These are phyloP conservation scores for Amaranthus palmeri DNA, from an alignment of 148 eudicot species.

Conservation along the genomic window DNA sequence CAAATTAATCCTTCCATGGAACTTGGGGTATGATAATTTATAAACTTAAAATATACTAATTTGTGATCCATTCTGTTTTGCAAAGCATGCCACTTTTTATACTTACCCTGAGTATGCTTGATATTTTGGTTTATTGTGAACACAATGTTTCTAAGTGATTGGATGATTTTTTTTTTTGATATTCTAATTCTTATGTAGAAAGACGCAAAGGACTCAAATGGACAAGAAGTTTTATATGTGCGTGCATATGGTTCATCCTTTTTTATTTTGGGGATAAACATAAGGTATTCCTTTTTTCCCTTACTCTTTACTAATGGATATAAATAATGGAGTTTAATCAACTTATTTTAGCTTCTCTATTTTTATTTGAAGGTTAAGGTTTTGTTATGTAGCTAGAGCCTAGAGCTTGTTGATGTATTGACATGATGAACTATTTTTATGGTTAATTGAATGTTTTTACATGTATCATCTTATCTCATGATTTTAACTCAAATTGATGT, in stretches of 20 bases:
- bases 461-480: too few species aligned
- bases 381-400: not conserved
- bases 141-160: not conserved
- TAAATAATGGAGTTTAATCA: not conserved
- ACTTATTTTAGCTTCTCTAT: not conserved
- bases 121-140: not conserved
- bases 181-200: slow-evolving; percentile 41
- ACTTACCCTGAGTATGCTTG: too few species aligned
- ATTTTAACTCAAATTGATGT: too few species aligned
- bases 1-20: too few species aligned
- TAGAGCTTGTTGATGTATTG: not conserved
- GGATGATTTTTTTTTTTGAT: slow-evolving; percentile 17
- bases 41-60: too few species aligned
- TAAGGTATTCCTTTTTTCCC: slow-evolving; percentile 49
- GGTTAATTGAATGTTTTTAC: not conserved
- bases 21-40: too few species aligned
- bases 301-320: not conserved
- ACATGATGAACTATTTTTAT: not conserved
- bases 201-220: slow-evolving; percentile 51
- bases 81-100: too few species aligned
- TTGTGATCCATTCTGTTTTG: too few species aligned
- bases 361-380: not conserved
- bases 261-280: slow-evolving; percentile 83
- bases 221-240: slow-evolving; percentile 78
- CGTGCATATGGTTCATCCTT: slow-evolving; percentile 95